Base-by-base conservation (phyloP, 768 basidiomycete genomes). In the Amanita inopinata region DNA sequence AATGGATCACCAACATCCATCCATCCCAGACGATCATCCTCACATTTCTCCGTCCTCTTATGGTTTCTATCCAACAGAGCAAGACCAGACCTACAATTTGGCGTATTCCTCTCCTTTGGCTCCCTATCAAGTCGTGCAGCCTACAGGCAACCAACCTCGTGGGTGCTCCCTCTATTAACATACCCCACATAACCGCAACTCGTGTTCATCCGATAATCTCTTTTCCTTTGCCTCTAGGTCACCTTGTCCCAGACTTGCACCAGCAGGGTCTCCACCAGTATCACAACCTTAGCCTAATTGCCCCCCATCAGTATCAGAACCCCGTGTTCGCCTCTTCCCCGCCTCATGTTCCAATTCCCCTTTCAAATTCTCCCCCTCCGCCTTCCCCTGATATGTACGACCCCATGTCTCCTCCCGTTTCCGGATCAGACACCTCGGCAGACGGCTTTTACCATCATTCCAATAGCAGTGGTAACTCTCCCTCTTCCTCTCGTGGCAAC, bases 371-470 rank as follows among this genome's bases (percentile, higher is more conserved):
- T 53, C 82, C 86, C 57, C 80, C 85, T 57, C 79, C 79, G 54
- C 75, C 80, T 52, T 81, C 81, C 49, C 76, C 83, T 62, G 74
- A 80, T 66, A 74, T 83, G 65, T 87, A 88, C 63, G 83, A 84
- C 67, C 80, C 85, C 59, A 67, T 87, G 54, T 86, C 84, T 44
- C 86, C 86, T 59, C 83, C 82, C 65, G 70, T 86, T 58, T 88
- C 85, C 69, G 85, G 85, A 67, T 88, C 86, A 66, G 86, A 89
- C 65, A 84, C 83, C 59, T 88, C 86, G 57, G 83, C 71, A 53
- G 84, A 87, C 74, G 83, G 82, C 55, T 61, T 80, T 47, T 80
- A 86, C 71, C 80, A 83, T 66, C 75, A 75, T 56, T 83, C 83
- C 48, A 84, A 85, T 67, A 77, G 75, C 57, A 82, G 78, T 58